phyloP scores from a whole-genome alignment of 345 rosid genomes.

The Hevea brasiliensis region DNA sequence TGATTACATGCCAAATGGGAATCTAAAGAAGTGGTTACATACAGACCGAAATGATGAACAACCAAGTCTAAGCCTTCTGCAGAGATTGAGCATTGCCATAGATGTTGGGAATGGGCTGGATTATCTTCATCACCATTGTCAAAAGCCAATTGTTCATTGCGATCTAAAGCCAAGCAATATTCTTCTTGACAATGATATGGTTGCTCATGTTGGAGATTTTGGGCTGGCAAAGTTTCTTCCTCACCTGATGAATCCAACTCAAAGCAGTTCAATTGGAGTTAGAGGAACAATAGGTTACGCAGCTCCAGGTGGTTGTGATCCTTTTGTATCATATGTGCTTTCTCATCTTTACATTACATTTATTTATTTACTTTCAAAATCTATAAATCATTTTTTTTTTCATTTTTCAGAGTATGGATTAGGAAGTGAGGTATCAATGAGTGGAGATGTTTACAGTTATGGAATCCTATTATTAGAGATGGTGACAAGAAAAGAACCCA shows the following conservation, averaged over 20 bases:
- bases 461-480: slow-evolving; percentile 31
- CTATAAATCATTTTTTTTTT: neutral
- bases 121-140: slow-evolving; percentile 40
- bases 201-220: slow-evolving; percentile 47
- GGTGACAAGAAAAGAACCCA: slow-evolving; percentile 22
- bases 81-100: slow-evolving; percentile 35
- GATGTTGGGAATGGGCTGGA: slow-evolving; percentile 41
- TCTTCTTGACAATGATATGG: slow-evolving; percentile 37
- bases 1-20: slow-evolving; percentile 29
- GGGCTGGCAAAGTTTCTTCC: slow-evolving; percentile 41
- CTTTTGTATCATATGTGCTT: neutral
- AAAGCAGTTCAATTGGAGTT: slow-evolving; percentile 37
- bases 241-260: slow-evolving; percentile 2
- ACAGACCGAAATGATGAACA: neutral
- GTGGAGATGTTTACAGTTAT: slow-evolving; percentile 30
- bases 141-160: slow-evolving; percentile 39
- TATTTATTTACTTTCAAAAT: neutral
- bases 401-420: slow-evolving; percentile 20
- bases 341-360: neutral
- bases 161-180: slow-evolving; percentile 37
- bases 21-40: slow-evolving; percentile 22
- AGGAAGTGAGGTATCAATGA: slow-evolving; percentile 15
- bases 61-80: slow-evolving; percentile 5
- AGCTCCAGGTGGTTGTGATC: slow-evolving; percentile 41
- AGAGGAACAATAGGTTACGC: slow-evolving; percentile 51